Percentiles rank a stretch among this genome's conserved stretches.
Conservation (phyloP, 257 asterid genomes). For the Ballota nigra region DNA sequence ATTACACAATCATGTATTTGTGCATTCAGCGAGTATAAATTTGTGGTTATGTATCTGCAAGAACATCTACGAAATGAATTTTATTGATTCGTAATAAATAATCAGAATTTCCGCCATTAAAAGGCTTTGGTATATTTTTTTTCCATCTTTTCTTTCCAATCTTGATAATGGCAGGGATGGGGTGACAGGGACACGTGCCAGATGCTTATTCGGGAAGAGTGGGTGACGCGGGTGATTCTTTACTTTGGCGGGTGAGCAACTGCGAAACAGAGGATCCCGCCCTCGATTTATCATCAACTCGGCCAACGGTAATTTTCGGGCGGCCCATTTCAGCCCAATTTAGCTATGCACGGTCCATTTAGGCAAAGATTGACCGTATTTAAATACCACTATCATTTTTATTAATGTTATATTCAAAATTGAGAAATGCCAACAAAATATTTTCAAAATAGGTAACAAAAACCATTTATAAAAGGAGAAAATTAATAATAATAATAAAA, state of each 20-base stretch:
- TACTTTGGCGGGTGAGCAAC: constrained; percentile 17
- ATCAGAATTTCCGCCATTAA: constrained; percentile 9
- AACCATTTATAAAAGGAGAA: background rate
- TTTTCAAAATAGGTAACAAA: background rate
- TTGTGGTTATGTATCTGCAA: background rate
- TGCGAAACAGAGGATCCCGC: background rate
- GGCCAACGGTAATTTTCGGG: background rate
- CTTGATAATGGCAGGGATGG: constrained; percentile 17
- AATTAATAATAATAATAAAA: no score
- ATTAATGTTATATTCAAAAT: no score
- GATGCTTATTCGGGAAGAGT: background rate
- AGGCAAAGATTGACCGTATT: no score
- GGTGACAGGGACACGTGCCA: constrained; percentile 18
- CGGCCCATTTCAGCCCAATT: background rate
- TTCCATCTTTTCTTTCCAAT: background rate
- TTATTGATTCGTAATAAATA: constrained; percentile 1
- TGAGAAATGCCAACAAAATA: no score
- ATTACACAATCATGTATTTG: background rate
- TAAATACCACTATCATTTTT: no score
- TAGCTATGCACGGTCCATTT: background rate
- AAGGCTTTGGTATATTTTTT: background rate
- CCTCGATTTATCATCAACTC: background rate
- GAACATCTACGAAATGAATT: background rate
- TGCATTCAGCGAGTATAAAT: background rate
- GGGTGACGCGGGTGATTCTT: background rate